Conservation (phyloP, 352 stramenopile species). For the Globisporangium nodosum region DNA sequence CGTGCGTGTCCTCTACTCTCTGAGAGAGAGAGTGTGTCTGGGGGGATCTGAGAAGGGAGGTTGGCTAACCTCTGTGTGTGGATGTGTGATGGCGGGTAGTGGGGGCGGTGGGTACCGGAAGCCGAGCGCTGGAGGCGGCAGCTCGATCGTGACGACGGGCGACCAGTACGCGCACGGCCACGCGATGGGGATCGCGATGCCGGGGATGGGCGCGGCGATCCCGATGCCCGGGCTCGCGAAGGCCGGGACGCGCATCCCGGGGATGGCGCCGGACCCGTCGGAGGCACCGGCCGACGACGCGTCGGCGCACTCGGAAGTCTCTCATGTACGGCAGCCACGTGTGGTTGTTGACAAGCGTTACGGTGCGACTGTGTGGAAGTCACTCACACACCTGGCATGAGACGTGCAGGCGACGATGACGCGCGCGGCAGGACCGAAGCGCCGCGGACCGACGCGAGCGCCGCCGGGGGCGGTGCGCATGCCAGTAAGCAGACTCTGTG, state of each 20-base stretch:
- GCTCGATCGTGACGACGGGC: constrained; percentile 78
- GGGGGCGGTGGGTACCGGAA: constrained; percentile 40
- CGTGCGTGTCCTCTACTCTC: not conserved
- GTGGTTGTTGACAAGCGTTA: too few species aligned
- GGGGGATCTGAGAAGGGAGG: too few species aligned
- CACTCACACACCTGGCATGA: too few species aligned
- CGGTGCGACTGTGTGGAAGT: too few species aligned
- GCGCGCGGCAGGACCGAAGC: constrained; percentile 68
- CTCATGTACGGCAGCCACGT: constrained; percentile 39
- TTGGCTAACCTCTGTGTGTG: not conserved
- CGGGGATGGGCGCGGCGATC: constrained; percentile 74
- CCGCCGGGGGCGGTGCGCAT: constrained; percentile 64
- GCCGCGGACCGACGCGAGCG: constrained; percentile 53
- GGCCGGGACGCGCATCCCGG: constrained; percentile 54
- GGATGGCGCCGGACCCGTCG: constrained; percentile 32
- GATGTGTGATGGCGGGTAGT: not conserved
- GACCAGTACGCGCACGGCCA: constrained; percentile 73
- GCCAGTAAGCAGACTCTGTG: constrained; percentile 19
- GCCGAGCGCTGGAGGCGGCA: constrained; percentile 21
- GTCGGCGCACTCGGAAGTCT: constrained; percentile 34
- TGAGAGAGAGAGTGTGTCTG: not conserved
- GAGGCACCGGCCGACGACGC: constrained; percentile 23
- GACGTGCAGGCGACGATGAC: constrained; percentile 60
- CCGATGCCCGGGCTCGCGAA: constrained; percentile 81
- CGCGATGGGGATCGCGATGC: constrained; percentile 70